A percentile compares a stretch with the other conserved stretches of the same genome.
Conservation (phyloP, 2,329 filamentous ascomycete genomes). For the Onygena corvina region DNA sequence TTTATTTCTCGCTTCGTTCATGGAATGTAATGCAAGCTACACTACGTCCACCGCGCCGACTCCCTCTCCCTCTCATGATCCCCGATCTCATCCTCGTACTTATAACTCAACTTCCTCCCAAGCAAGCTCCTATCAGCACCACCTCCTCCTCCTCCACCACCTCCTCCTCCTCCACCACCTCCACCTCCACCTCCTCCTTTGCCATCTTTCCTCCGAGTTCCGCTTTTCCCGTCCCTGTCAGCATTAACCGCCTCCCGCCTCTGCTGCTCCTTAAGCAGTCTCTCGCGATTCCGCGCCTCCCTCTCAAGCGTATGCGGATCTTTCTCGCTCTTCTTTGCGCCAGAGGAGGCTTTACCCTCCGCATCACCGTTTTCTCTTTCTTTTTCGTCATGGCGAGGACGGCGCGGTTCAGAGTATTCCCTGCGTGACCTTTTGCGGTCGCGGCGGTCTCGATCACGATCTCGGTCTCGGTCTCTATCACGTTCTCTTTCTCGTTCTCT, state of each 20-base stretch:
- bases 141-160: conserved; percentile 26
- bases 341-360: conserved; percentile 5
- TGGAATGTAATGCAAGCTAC: too few relatives aligned
- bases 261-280: conserved; percentile 54
- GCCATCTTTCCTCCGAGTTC: too few relatives aligned
- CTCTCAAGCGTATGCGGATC: conserved; percentile 65
- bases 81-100: conserved; percentile 38
- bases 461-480: conserved; percentile 17
- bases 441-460: conserved; percentile 14
- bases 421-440: conserved; percentile 31
- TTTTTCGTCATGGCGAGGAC: conserved; percentile 17
- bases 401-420: conserved; percentile 31
- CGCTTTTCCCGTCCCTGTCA: conserved; percentile 21
- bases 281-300: conserved; percentile 51
- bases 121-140: conserved; percentile 23
- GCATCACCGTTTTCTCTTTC: background rate
- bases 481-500: conserved; percentile 39
- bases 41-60: conserved; percentile 24
- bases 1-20: too few relatives aligned
- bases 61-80: conserved; percentile 32
- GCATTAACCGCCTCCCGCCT: conserved; percentile 42
- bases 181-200: conserved; percentile 25
- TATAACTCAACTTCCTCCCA: conserved; percentile 35
- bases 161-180: conserved; percentile 25
- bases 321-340: conserved; percentile 34